A percentile compares a stretch with the other conserved stretches of the same genome.
Evolutionary conservation across 2,329 filamentous ascomycete species (phyloP).

Genomic region (Claviceps africana): DNA sequence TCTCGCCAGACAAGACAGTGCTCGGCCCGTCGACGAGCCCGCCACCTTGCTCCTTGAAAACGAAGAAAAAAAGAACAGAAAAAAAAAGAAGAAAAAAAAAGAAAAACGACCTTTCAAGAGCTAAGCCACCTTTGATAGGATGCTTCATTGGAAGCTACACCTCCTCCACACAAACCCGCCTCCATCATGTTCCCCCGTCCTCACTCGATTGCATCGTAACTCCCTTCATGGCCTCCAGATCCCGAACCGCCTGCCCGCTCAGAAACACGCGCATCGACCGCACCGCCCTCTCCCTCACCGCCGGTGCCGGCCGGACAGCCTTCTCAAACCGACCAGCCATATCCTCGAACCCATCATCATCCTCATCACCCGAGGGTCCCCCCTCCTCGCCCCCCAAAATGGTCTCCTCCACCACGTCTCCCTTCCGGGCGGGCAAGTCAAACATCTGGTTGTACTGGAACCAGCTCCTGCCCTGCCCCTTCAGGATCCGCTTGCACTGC

Average conservation of each 20-base stretch:
- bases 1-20: neutral
- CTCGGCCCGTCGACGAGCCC: neutral
- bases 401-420: constrained; percentile 28
- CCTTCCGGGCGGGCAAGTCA: constrained; percentile 24
- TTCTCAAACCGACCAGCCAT: constrained; percentile 43
- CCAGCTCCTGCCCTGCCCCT: constrained; percentile 31
- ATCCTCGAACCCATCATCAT: constrained; percentile 40
- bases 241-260: constrained; percentile 36
- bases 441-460: constrained; percentile 46
- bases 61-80: too few species aligned
- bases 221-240: constrained; percentile 35
- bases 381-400: constrained; percentile 20
- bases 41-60: neutral
- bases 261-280: constrained; percentile 49
- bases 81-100: neutral
- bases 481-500: constrained; percentile 45
- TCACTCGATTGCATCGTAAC: constrained; percentile 33
- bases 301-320: constrained; percentile 32
- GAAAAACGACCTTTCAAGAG: neutral
- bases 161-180: neutral
- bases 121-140: neutral
- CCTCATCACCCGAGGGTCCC: constrained; percentile 20
- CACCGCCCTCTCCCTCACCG: constrained; percentile 28
- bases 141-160: too few species aligned
- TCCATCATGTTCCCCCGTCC: constrained; percentile 8